Conservation (phyloP, 495 filamentous ascomycete species). For the Lasiosphaeria miniovina region DNA sequence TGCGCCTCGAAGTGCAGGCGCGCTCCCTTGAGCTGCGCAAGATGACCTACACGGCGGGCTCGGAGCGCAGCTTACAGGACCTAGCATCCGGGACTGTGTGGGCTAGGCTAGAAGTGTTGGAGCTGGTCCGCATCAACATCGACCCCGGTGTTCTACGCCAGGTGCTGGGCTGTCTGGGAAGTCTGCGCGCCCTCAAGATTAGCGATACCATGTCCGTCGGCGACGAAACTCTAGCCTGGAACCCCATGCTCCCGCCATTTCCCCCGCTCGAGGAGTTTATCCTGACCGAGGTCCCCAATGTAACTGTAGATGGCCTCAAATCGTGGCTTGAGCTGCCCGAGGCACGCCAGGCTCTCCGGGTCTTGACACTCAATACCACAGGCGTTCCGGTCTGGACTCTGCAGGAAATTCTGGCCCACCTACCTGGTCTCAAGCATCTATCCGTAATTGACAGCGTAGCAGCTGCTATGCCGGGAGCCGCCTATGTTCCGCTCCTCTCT, state of each 20-base stretch:
- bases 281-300: constrained; percentile 61
- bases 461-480: constrained; percentile 57
- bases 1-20: constrained; percentile 80
- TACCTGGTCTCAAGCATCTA: constrained; percentile 61
- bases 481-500: constrained; percentile 58
- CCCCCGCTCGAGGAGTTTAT: constrained; percentile 67
- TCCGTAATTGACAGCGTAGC: constrained; percentile 64
- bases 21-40: constrained; percentile 80
- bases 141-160: constrained; percentile 69
- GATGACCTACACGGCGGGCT: constrained; percentile 78
- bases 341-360: constrained; percentile 51
- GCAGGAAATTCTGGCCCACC: constrained; percentile 59
- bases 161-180: constrained; percentile 62
- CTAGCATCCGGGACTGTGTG: constrained; percentile 65
- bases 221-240: constrained; percentile 67
- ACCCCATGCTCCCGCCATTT: constrained; percentile 60
- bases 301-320: constrained; percentile 68
- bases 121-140: constrained; percentile 67
- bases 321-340: constrained; percentile 53
- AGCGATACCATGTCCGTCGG: constrained; percentile 64
- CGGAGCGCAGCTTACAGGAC: constrained; percentile 72
- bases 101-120: constrained; percentile 75
- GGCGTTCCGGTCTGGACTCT: constrained; percentile 63
- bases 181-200: constrained; percentile 69
- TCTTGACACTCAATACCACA: constrained; percentile 63